A percentile compares a stretch with the other conserved stretches of the same genome.
These are phyloP conservation scores for Dryadomyces quercivorus DNA, from an alignment of 2,329 filamentous ascomycete species.

Conservation along the genomic window DNA sequence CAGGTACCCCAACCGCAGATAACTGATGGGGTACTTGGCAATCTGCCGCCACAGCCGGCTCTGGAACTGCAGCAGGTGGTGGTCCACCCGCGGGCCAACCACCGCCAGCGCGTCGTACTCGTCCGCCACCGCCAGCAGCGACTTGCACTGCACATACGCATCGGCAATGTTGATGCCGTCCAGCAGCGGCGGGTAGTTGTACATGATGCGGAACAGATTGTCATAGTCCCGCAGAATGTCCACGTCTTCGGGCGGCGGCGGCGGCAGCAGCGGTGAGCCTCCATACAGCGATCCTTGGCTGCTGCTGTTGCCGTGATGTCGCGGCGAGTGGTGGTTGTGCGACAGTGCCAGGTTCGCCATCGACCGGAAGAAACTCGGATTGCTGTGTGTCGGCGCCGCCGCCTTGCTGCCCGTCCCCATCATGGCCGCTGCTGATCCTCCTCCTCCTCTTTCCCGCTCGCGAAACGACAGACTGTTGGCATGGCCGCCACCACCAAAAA, in stretches of 20 bases:
- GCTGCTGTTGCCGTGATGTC: neutral
- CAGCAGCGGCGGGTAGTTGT: constrained; percentile 76
- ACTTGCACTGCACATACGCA: constrained; percentile 89
- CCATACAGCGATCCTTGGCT: constrained; percentile 2
- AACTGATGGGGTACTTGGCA: constrained; percentile 87
- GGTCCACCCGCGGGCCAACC: constrained; percentile 80
- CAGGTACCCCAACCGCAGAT: constrained; percentile 79
- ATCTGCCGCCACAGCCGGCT: constrained; percentile 90
- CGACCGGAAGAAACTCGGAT: constrained; percentile 65
- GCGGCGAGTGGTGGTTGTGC: constrained; percentile 24
- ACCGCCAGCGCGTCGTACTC: constrained; percentile 86
- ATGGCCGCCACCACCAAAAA: constrained; percentile 39
- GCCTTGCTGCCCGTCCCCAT: neutral
- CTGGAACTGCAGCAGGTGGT: constrained; percentile 87
- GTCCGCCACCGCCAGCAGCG: constrained; percentile 76
- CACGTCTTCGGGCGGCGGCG: constrained; percentile 48
- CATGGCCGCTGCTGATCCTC: constrained; percentile 13
- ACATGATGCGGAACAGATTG: constrained; percentile 90
- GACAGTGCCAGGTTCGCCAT: constrained; percentile 63
- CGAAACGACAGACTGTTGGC: constrained; percentile 30
- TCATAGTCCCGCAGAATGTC: constrained; percentile 86
- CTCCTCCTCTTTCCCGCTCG: constrained; percentile 35
- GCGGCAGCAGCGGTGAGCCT: constrained; percentile 18
- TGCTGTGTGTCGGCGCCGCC: constrained; percentile 16
- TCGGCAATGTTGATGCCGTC: constrained; percentile 83